Percentiles rank a stretch among this genome's conserved stretches.
Evolutionary conservation across 1,139 yeast species (phyloP).

Genomic region (Ogataea hybrid): DNA sequence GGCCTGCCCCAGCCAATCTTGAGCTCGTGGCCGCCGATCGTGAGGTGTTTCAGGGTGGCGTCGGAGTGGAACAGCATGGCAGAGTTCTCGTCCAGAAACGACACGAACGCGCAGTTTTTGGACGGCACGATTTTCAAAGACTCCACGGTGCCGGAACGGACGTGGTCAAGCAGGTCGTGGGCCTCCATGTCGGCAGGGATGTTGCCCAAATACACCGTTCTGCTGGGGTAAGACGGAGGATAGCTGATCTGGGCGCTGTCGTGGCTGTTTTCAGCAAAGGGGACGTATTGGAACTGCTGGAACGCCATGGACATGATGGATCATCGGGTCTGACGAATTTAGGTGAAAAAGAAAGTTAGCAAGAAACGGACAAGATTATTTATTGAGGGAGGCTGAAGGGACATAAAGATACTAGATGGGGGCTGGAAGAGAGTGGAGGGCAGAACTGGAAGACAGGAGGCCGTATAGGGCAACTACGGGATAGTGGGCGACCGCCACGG

Average conservation of each 20-base stretch:
- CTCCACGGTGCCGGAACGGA: constrained; percentile 88
- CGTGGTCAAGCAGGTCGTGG: constrained; percentile 82
- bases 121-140: constrained; percentile 56
- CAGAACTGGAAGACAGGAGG: too few species aligned
- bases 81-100: constrained; percentile 60
- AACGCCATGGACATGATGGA: constrained; percentile 16
- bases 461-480: too few species aligned
- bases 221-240: constrained; percentile 54
- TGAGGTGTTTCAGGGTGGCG: constrained; percentile 55
- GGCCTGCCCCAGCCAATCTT: constrained; percentile 65
- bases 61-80: constrained; percentile 62
- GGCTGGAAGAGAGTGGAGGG: too few species aligned
- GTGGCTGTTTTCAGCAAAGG: not conserved
- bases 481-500: too few species aligned
- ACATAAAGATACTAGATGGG: too few species aligned
- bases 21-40: constrained; percentile 55
- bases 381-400: not conserved
- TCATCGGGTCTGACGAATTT: constrained; percentile 1
- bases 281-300: constrained; percentile 12
- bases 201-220: constrained; percentile 90
- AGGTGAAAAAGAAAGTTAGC: constrained; percentile 8
- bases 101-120: constrained; percentile 60
- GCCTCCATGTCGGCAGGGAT: constrained; percentile 81
- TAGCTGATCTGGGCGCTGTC: not conserved
- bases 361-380: not conserved